Evolutionary conservation across 805 yeast genomes (phyloP).

Genomic region (Saccharomycopsis malanga): DNA sequence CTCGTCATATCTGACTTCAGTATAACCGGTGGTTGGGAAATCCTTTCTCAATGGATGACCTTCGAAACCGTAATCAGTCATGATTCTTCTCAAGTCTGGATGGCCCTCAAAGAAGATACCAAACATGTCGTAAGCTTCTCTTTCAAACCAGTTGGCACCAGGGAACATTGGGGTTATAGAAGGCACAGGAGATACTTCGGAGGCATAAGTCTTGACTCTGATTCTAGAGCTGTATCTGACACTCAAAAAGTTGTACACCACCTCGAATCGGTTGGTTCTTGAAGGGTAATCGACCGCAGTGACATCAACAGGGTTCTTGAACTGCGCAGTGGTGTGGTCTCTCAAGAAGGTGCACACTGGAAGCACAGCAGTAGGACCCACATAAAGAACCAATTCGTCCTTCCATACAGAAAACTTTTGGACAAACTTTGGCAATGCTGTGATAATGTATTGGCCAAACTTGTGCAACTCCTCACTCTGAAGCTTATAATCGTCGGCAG

Average conservation of each 20-base stretch:
- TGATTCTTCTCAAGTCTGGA: conserved; percentile 82
- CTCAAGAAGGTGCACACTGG: conserved; percentile 67
- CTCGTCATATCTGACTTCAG: conserved; percentile 84
- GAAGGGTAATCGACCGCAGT: conserved; percentile 86
- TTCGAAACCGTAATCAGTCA: conserved; percentile 89
- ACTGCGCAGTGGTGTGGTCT: conserved; percentile 76
- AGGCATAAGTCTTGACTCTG: conserved; percentile 82
- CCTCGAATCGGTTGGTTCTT: conserved; percentile 78
- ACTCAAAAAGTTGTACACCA: conserved; percentile 74
- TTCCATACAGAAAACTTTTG: conserved; percentile 88
- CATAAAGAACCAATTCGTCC: conserved; percentile 71
- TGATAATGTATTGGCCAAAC: conserved; percentile 73
- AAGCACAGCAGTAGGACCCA: conserved; percentile 67
- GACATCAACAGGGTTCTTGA: conserved; percentile 68
- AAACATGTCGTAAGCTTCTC: conserved; percentile 82
- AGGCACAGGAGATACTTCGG: conserved; percentile 77
- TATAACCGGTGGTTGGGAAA: conserved; percentile 88
- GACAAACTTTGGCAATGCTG: conserved; percentile 71
- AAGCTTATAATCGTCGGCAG: conserved; percentile 66
- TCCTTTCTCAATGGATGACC: conserved; percentile 90
- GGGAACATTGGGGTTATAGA: conserved; percentile 62
- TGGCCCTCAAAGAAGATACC: conserved; percentile 86
- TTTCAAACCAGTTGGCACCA: conserved; percentile 87
- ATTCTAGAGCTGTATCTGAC: conserved; percentile 81
- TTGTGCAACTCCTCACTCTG: conserved; percentile 66